Conservation (phyloP, 2,329 filamentous ascomycete species). For the Septoria petroselini region DNA sequence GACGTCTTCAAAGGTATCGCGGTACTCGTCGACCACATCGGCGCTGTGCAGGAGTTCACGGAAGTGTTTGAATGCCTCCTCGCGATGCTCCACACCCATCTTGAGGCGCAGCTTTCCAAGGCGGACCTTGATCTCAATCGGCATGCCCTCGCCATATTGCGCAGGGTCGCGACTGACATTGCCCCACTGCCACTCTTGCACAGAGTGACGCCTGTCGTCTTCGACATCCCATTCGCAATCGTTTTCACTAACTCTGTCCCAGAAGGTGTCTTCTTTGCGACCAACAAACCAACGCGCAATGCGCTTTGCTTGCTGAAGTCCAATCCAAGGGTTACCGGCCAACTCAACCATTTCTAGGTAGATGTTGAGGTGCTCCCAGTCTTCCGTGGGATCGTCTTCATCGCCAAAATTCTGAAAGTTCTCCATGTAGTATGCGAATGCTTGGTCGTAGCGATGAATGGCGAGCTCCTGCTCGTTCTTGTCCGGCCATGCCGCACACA, state of each 20-base stretch:
- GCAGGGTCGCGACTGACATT: conserved; percentile 46
- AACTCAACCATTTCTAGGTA: conserved; percentile 76
- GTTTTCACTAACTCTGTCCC: conserved; percentile 67
- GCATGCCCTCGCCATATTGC: conserved; percentile 70
- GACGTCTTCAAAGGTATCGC: conserved; percentile 74
- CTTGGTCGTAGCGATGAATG: conserved; percentile 48
- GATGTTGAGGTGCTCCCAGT: conserved; percentile 81
- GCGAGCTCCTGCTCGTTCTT: conserved; percentile 29
- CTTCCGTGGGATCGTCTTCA: conserved; percentile 46
- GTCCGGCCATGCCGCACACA: conserved; percentile 41
- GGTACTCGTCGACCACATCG: conserved; percentile 62
- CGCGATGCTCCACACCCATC: conserved; percentile 57
- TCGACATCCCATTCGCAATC: conserved; percentile 89
- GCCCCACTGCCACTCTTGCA: conserved; percentile 59
- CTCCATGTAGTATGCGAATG: conserved; percentile 49
- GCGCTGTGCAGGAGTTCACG: conserved; percentile 64
- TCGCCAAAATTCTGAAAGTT: conserved; percentile 37
- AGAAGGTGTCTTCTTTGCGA: conserved; percentile 68
- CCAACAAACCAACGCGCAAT: conserved; percentile 80
- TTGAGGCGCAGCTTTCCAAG: conserved; percentile 79
- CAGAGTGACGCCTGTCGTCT: conserved; percentile 60
- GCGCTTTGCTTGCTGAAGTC: conserved; percentile 66
- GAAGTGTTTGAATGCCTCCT: conserved; percentile 62
- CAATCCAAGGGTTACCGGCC: conserved; percentile 60
- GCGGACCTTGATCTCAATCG: conserved; percentile 78